phyloP scores from a whole-genome alignment of 495 filamentous ascomycete genomes.

The Astrothelium macrocarpum region DNA sequence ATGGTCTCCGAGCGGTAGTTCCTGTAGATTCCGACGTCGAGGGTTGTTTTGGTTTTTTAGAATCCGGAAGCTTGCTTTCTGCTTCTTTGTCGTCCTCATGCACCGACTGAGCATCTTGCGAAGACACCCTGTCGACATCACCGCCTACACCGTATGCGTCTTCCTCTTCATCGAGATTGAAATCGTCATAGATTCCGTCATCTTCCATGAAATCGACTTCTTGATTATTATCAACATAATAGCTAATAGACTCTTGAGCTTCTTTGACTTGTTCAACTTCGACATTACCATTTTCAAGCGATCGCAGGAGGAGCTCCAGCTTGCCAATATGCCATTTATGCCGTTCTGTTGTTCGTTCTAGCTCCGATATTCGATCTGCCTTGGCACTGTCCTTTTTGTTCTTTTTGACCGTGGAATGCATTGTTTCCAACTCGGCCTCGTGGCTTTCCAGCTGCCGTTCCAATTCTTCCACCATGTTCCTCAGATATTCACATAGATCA shows the following conservation, averaged over 20 bases:
- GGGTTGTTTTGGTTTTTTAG: constrained; percentile 43
- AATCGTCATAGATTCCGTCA: constrained; percentile 89
- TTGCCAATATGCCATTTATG: constrained; percentile 96
- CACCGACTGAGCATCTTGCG: constrained; percentile 89
- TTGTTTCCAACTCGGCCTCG: constrained; percentile 80
- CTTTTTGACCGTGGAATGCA: constrained; percentile 88
- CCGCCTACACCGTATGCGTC: constrained; percentile 72
- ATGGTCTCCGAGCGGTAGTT: constrained; percentile 60
- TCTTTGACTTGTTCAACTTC: constrained; percentile 77
- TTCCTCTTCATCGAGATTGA: constrained; percentile 80
- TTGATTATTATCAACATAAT: constrained; percentile 87
- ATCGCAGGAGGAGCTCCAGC: constrained; percentile 79
- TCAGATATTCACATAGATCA: constrained; percentile 75
- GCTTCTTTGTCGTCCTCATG: constrained; percentile 68
- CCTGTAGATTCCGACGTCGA: constrained; percentile 40
- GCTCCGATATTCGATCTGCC: constrained; percentile 76
- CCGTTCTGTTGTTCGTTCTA: constrained; percentile 72
- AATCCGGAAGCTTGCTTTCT: constrained; percentile 42
- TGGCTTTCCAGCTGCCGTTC: constrained; percentile 84
- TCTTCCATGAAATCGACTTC: constrained; percentile 85
- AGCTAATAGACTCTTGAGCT: constrained; percentile 81
- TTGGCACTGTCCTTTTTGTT: constrained; percentile 76
- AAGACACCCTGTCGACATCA: constrained; percentile 81
- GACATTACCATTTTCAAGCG: constrained; percentile 83
- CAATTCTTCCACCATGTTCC: constrained; percentile 81